These are phyloP conservation scores for Pseudogymnoascus sp. DNA, from an alignment of 2,329 filamentous ascomycete species.

Conservation along the genomic window DNA sequence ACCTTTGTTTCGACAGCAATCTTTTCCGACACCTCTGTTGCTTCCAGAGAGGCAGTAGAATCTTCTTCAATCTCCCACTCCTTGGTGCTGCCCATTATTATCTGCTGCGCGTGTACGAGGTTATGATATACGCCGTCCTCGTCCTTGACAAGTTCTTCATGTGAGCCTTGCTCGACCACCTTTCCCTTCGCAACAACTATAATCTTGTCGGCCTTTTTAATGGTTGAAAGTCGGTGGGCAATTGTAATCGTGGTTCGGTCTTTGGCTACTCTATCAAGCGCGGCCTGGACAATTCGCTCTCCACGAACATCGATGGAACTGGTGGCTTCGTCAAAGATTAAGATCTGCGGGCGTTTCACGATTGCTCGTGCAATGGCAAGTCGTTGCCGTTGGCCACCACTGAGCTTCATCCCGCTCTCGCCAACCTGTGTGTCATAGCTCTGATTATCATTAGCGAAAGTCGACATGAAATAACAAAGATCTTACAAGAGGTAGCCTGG, in stretches of 20 bases:
- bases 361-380: constrained; percentile 72
- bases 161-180: constrained; percentile 67
- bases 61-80: constrained; percentile 17
- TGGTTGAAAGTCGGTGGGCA: constrained; percentile 65
- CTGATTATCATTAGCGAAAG: constrained; percentile 29
- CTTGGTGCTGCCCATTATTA: constrained; percentile 40
- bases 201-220: constrained; percentile 72
- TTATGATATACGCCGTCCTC: constrained; percentile 58
- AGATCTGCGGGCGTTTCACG: constrained; percentile 61
- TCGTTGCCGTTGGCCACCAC: constrained; percentile 79
- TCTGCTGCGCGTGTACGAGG: constrained; percentile 57
- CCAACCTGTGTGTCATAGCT: constrained; percentile 70
- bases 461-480: constrained; percentile 9
- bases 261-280: constrained; percentile 46
- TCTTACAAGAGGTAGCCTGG: constrained; percentile 49
- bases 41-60: constrained; percentile 31
- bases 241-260: constrained; percentile 57
- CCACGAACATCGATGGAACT: constrained; percentile 54
- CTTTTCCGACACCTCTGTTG: constrained; percentile 25
- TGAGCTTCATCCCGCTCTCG: constrained; percentile 69
- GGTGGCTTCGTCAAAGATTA: constrained; percentile 73
- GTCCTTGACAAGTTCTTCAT: constrained; percentile 59
- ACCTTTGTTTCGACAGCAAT: constrained; percentile 16
- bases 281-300: constrained; percentile 45
- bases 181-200: constrained; percentile 66